These are phyloP conservation scores for Austroboletus olivaceoglutinosus DNA, from an alignment of 1,284 basidiomycete species.

Conservation along the genomic window DNA sequence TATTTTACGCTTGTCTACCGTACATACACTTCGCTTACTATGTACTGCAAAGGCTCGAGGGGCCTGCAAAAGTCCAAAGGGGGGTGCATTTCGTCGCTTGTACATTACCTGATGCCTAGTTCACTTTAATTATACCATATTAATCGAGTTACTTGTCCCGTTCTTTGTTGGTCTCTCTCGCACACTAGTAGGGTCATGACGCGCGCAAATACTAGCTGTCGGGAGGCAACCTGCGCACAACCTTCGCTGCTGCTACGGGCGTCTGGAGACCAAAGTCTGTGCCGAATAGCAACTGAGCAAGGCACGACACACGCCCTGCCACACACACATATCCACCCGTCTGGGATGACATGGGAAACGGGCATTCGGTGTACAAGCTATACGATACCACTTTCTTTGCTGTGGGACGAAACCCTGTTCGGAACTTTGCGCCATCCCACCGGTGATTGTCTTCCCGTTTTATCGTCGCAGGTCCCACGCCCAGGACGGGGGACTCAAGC, in stretches of 20 bases:
- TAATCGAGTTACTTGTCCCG: conserved; percentile 22
- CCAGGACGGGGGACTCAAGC: neutral
- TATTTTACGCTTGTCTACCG: conserved; percentile 28
- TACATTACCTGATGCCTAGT: conserved; percentile 31
- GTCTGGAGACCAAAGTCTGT: neutral
- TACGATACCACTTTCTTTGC: neutral
- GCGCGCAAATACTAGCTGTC: neutral
- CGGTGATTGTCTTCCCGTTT: neutral
- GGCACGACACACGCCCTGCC: neutral
- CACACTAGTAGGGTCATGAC: neutral
- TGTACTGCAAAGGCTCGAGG: conserved; percentile 9
- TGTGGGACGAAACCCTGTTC: neutral
- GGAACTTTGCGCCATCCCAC: neutral
- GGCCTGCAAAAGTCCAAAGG: conserved; percentile 8
- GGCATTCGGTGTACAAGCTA: neutral
- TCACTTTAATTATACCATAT: conserved; percentile 36
- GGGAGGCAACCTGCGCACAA: neutral
- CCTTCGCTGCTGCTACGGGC: neutral
- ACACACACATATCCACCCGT: neutral
- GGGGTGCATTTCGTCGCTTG: conserved; percentile 22
- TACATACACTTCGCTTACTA: conserved; percentile 29
- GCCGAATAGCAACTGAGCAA: neutral
- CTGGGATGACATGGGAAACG: neutral
- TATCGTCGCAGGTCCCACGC: neutral
- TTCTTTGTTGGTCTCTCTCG: neutral